phyloP scores from a whole-genome alignment of 2,329 filamentous ascomycete species.

The Fusarium goolgardi region DNA sequence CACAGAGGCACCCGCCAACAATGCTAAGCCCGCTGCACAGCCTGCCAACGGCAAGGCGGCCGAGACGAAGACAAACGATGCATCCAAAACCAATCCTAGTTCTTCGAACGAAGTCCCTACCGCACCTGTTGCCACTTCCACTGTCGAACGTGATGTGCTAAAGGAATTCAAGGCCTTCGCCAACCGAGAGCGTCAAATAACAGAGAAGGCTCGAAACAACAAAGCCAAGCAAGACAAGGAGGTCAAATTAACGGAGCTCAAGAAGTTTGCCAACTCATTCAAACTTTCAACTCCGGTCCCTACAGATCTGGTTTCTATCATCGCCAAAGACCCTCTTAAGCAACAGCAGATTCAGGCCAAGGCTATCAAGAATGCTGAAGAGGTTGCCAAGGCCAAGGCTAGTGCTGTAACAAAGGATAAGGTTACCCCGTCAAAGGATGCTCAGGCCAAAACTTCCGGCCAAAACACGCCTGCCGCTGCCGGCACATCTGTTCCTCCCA shows the following conservation, averaged over 20 bases:
- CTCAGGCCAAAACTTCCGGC: slow-evolving; percentile 55
- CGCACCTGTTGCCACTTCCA: slow-evolving; percentile 66
- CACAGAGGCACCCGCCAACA: slow-evolving; percentile 34
- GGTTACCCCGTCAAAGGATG: slow-evolving; percentile 57
- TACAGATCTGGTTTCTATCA: slow-evolving; percentile 89
- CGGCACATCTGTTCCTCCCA: slow-evolving; percentile 30
- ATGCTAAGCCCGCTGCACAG: slow-evolving; percentile 53
- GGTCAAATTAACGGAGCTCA: slow-evolving; percentile 91
- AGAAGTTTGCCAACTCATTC: slow-evolving; percentile 94
- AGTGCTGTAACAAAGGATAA: slow-evolving; percentile 59
- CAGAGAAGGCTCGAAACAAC: slow-evolving; percentile 66
- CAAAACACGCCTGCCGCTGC: slow-evolving; percentile 37
- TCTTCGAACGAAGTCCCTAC: slow-evolving; percentile 57
- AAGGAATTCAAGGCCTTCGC: slow-evolving; percentile 74
- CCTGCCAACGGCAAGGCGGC: slow-evolving; percentile 50
- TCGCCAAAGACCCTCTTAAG: slow-evolving; percentile 95
- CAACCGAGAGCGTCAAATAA: slow-evolving; percentile 64
- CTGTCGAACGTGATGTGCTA: slow-evolving; percentile 71
- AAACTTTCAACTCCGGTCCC: slow-evolving; percentile 95
- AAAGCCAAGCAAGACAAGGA: slow-evolving; percentile 83
- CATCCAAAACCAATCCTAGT: slow-evolving; percentile 47
- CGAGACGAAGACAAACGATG: slow-evolving; percentile 48
- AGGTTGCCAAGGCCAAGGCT: slow-evolving; percentile 67
- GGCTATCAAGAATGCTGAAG: slow-evolving; percentile 79
- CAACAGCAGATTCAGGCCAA: slow-evolving; percentile 94